Conservation (phyloP, 495 filamentous ascomycete species). For the Aspergillus avenaceus region DNA sequence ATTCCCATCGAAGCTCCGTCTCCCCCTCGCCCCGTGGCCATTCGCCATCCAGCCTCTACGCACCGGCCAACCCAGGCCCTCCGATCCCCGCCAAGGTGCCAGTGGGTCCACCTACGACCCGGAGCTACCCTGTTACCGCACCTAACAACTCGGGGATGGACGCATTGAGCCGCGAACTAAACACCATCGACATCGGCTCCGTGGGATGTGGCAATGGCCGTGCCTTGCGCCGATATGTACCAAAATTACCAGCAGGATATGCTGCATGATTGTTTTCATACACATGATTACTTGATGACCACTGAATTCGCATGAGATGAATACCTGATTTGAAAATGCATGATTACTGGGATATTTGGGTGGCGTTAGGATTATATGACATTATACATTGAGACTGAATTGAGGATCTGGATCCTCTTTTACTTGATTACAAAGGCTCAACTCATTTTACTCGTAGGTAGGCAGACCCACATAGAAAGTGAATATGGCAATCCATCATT, state of each 20-base stretch:
- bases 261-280: conserved; percentile 19
- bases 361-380: too few relatives aligned
- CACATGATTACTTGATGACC: not conserved
- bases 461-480: too few relatives aligned
- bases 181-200: conserved; percentile 74
- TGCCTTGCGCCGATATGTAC: conserved; percentile 20
- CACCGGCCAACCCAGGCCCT: conserved; percentile 41
- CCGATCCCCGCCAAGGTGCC: conserved; percentile 77
- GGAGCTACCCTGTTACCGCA: conserved; percentile 23
- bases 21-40: conserved; percentile 2
- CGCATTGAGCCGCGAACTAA: conserved; percentile 75
- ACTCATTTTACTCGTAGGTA: too few relatives aligned
- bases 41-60: conserved; percentile 30
- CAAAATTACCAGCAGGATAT: conserved; percentile 23
- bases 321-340: too few relatives aligned
- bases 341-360: too few relatives aligned
- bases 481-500: too few relatives aligned
- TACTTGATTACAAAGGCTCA: too few relatives aligned
- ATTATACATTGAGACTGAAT: too few relatives aligned
- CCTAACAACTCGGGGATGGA: conserved; percentile 46
- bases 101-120: conserved; percentile 35
- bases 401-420: too few relatives aligned
- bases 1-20: conserved; percentile 7
- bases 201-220: conserved; percentile 30
- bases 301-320: not conserved